phyloP scores from a whole-genome alignment of 108 stramenopile species.

The Schizochytrium sp. region DNA sequence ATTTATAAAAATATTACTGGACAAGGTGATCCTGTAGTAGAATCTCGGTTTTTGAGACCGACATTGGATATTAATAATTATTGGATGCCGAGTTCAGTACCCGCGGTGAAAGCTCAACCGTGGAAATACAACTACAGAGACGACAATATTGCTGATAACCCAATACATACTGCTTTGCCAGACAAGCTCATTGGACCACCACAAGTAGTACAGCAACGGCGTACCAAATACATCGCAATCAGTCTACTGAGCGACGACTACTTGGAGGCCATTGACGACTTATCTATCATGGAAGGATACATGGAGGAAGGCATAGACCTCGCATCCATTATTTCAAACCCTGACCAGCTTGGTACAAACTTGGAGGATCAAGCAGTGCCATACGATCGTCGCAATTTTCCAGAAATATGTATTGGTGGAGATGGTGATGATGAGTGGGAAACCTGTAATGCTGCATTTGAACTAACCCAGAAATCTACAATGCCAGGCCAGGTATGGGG shows the following conservation, averaged over 20 bases:
- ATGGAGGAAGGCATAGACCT: conserved; percentile 75
- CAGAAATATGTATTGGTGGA: conserved; percentile 3
- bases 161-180: conserved; percentile 80
- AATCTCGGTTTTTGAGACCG: conserved; percentile 83
- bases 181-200: conserved; percentile 83
- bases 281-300: conserved; percentile 80
- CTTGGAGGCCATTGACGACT: conserved; percentile 78
- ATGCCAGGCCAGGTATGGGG: conserved; percentile 5
- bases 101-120: conserved; percentile 81
- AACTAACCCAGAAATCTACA: conserved; percentile 16
- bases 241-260: conserved; percentile 80
- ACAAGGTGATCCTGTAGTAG: conserved; percentile 72
- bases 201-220: conserved; percentile 74
- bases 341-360: conserved; percentile 65
- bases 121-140: conserved; percentile 85
- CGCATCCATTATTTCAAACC: conserved; percentile 40
- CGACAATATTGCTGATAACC: conserved; percentile 87
- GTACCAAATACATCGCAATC: conserved; percentile 85
- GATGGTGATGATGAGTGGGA: conserved; percentile 62
- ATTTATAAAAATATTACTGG: neutral
- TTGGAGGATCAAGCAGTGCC: conserved; percentile 62
- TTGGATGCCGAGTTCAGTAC: conserved; percentile 84
- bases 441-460: conserved; percentile 33
- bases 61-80: conserved; percentile 76
- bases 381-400: conserved; percentile 65